Evolutionary conservation across 177 flowering plant genomes (phyloP), one percentile per base, ranked within the genome.

Genomic region (Vitis hybrid): DNA sequence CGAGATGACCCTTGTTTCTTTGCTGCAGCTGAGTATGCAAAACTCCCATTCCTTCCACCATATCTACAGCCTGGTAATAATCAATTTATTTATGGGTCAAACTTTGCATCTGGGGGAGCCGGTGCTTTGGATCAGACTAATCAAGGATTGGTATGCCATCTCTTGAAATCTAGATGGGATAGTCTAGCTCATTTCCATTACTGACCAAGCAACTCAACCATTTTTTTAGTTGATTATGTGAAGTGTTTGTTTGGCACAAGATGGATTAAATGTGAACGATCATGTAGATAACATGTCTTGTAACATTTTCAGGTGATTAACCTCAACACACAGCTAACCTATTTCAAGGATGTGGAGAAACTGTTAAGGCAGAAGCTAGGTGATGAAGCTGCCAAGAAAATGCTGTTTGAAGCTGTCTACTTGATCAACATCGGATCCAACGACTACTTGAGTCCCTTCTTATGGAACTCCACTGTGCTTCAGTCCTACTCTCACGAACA

Each of bases 391-490:
- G 59, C 83, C 17, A 54, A 70, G 52, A 57, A 10, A 14, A 10
- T 62, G 55, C 1, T 80, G 0, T 48, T 69, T 4, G 61, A 45
- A 11, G 77, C 81, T 3, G 80, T 84, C 4, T 84, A 80, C 71
- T 51, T 84, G 66, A 14, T 80, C 26, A 82, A 80, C 67, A 62
- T 75, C 26, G 85, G 85, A 48, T 40, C 69, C 65, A 77, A 82
- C 34, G 82, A 82, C 45, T 81, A 75, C 72, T 5, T 67, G 56
- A 34, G 45, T 40, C 45, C 45, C 45, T 40, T 40, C 45, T 40
- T 40, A 5, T 4, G 45, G 45, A 40, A 40, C 45, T 40, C 8
- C 7, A 40, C 45, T 40, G 45, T 40, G 6, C 45, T 40, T 40
- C 45, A 26, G 30, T 26, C 30, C 30, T 7, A 40, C 7, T 40